Base-by-base conservation (phyloP, 495 filamentous ascomycete genomes). In the Penicillium coprophilum region DNA sequence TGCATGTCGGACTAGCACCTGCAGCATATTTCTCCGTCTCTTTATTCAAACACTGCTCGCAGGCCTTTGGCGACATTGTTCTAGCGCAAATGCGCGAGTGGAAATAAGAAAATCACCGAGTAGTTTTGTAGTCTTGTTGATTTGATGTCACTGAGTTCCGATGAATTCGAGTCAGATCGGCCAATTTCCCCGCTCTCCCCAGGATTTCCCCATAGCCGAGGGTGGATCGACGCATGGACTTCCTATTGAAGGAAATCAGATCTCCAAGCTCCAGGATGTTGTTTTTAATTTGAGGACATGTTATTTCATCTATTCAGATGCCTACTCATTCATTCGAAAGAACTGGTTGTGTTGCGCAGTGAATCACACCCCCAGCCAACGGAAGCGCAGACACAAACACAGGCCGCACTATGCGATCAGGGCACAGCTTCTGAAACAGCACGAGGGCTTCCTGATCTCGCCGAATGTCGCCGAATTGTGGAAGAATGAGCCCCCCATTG, bases 11-110 rank as follows among this genome's bases (percentile, higher is more conserved):
- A 45, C 56, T 47, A 47, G 53, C 57, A 24, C 50, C 56, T 13
- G 53, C 44, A 46, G 64, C 58, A 11, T n/a, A 17, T 3, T 53
- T 53, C 61, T 62, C 62, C 53, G 65, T 67, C 46, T 67, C 66
- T 56, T 67, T 61, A 50, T 49, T 63, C 46, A 34, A 39, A 38
- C 64, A 69, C 40, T 58, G 59, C 43, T 67, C 59, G 55, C 66
- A 69, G 49, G 62, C 61, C 55, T 54, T 67, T 45, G 61, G 50
- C 21, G 55, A 57, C 66, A 69, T 69, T 21, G 24, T 64, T 54
- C 51, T 36, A 15, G 31, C 20, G 21, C 28, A 28, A 50, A 39
- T 23, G 12, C 21, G 19, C 45, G 9, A 48, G 28, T 20, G n/a
- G 24, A 30, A 24, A 24, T 13, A 21, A 17, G 28, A 28, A 28